These are phyloP conservation scores for Pichia cephalocereana DNA, from an alignment of 805 yeast genomes.

Conservation along the genomic window DNA sequence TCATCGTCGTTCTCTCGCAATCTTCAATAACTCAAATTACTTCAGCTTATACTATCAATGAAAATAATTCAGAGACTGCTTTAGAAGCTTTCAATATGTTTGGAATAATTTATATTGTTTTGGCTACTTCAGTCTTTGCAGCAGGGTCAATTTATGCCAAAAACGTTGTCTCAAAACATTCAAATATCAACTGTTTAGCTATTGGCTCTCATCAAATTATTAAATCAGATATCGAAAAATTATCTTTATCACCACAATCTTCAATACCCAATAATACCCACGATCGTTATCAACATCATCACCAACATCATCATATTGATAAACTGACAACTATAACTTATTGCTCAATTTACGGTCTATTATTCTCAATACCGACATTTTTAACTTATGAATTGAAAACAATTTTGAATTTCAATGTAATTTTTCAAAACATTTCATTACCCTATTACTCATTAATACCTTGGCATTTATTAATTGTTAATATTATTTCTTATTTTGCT, in stretches of 20 bases:
- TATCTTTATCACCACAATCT: not conserved
- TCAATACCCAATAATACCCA: not conserved
- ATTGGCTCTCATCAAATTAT: not conserved
- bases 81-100: not conserved
- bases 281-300: too few relatives aligned
- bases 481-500: slow-evolving; percentile 68
- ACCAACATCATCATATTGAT: slow-evolving; percentile 39
- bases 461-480: slow-evolving; percentile 43
- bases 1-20: slow-evolving; percentile 35
- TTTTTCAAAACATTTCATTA: not conserved
- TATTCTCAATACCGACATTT: slow-evolving; percentile 69
- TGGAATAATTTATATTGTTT: slow-evolving; percentile 62
- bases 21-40: not conserved
- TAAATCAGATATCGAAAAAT: not conserved
- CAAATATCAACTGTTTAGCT: not conserved
- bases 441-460: slow-evolving; percentile 25
- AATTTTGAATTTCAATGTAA: slow-evolving; percentile 1
- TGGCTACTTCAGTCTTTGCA: slow-evolving; percentile 69
- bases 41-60: not conserved
- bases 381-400: slow-evolving; percentile 47
- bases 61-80: not conserved
- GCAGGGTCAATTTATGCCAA: slow-evolving; percentile 83
- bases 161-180: slow-evolving; percentile 49
- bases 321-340: slow-evolving; percentile 74
- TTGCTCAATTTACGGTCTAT: slow-evolving; percentile 65